Evolutionary conservation across 2,329 filamentous ascomycete species (phyloP).

Genomic region (Curvularia sp.): DNA sequence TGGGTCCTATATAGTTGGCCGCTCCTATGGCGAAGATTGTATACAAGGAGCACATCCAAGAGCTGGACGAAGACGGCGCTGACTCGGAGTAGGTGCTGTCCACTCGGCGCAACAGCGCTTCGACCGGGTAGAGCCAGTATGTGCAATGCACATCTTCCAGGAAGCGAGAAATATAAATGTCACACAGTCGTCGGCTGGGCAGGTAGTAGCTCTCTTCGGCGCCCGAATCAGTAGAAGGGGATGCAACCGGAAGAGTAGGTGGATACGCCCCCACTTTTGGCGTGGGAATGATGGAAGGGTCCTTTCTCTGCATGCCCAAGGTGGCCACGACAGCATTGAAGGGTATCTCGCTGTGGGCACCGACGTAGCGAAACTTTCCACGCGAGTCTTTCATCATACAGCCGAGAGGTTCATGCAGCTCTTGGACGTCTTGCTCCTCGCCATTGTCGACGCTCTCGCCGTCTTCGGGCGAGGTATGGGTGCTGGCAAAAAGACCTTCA

Average conservation of each 20-base stretch:
- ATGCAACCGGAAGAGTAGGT: slow-evolving; percentile 32
- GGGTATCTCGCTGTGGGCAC: slow-evolving; percentile 49
- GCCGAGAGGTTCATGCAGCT: slow-evolving; percentile 48
- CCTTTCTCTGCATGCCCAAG: slow-evolving; percentile 32
- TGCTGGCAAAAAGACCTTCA: slow-evolving; percentile 32
- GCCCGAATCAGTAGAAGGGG: slow-evolving; percentile 29
- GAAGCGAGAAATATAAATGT: slow-evolving; percentile 45
- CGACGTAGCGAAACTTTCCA: slow-evolving; percentile 47
- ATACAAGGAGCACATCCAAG: slow-evolving; percentile 50
- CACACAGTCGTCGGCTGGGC: slow-evolving; percentile 39
- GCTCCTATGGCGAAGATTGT: slow-evolving; percentile 48
- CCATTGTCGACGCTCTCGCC: slow-evolving; percentile 33
- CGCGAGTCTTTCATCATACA: slow-evolving; percentile 50
- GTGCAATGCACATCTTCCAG: slow-evolving; percentile 48
- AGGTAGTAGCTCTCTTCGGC: slow-evolving; percentile 37
- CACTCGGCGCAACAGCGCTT: slow-evolving; percentile 41
- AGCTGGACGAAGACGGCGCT: slow-evolving; percentile 31
- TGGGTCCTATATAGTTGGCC: slow-evolving; percentile 29
- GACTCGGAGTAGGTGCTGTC: slow-evolving; percentile 43
- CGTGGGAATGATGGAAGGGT: slow-evolving; percentile 40
- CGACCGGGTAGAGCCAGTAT: slow-evolving; percentile 49
- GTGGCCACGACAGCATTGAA: slow-evolving; percentile 49
- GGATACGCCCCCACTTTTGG: slow-evolving; percentile 45
- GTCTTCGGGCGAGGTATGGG: slow-evolving; percentile 36
- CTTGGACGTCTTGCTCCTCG: slow-evolving; percentile 43